A percentile compares a stretch with the other conserved stretches of the same genome.
Evolutionary conservation across 2,329 filamentous ascomycete genomes (phyloP).

Genomic region (Tolypocladium amazonense): DNA sequence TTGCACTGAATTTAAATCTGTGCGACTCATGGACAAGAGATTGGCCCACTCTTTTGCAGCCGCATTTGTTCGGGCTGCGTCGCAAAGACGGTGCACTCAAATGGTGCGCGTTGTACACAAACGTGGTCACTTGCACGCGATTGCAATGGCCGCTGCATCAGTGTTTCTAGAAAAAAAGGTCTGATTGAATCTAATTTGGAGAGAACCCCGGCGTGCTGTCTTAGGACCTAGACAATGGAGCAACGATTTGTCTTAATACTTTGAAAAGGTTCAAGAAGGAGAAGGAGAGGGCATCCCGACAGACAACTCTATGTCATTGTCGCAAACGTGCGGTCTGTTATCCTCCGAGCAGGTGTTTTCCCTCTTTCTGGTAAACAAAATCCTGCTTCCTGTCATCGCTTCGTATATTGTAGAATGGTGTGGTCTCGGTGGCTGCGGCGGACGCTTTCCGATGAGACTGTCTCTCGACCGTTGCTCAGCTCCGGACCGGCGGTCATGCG

Average conservation of each 20-base stretch:
- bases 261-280: background rate
- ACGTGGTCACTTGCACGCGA: background rate
- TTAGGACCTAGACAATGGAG: background rate
- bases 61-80: background rate
- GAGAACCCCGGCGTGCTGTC: background rate
- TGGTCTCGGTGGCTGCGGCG: constrained; percentile 7
- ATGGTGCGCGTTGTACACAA: background rate
- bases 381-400: constrained; percentile 12
- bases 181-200: background rate
- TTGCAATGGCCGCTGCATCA: background rate
- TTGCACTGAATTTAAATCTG: no score
- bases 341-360: constrained; percentile 21
- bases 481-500: background rate
- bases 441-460: constrained; percentile 9
- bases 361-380: constrained; percentile 3
- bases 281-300: background rate
- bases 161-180: background rate
- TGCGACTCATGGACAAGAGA: no score
- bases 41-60: no score
- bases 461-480: constrained; percentile 7
- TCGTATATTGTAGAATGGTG: constrained; percentile 13
- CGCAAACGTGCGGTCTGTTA: constrained; percentile 18
- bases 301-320: constrained; percentile 12
- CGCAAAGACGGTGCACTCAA: background rate
- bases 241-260: background rate